Evolutionary conservation across 768 basidiomycete species (phyloP), one percentile per base, ranked within the genome.

Genomic region (Lactarius tabidus): DNA sequence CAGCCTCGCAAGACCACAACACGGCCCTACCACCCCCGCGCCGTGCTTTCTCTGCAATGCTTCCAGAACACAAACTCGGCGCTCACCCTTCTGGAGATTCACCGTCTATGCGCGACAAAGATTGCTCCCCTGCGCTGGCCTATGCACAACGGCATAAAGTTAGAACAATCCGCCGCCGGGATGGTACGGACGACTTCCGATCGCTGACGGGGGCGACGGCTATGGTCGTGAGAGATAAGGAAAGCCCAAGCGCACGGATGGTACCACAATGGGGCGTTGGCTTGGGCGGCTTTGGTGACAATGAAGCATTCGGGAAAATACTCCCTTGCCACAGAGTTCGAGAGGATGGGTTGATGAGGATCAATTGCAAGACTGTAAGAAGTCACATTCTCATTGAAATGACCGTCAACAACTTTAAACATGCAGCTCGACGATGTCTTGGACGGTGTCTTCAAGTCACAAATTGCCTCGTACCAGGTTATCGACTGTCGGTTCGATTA

Each of bases 401-500:
- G 17, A 33, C 43, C 17, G 26, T 39, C 41, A 28, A 55, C 57
- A 64, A 52, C 69, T 74, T 68, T 69, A 7, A 38, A 10, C 36
- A 20, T 68, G 15, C 69, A 96, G 95, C 76, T 99, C 73, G 84
- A 94, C 69, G 78, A 80, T 17, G 79, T 98, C 17, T 76, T 98
- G 36, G 84, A 87, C 56, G 95, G 96, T 28, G 80, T 77, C 69
- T 98, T 85, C 75, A 76, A 84, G 58, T 73, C 82, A 23, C 77
- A 82, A 66, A 85, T 96, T 63, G 79, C 82, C 43, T 80, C 85
- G 54, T 97, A 81, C 75, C 83, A 90, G 70, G 77, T 99, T 63
- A 89, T 99, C 70, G 97, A 99, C 77, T 98, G 97, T 75, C 90
- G 97, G 51, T 99, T 98, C 76, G 93, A 94, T 68, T 99, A 97